These are phyloP conservation scores for Debaryomycetaceae sp. DNA, from an alignment of 1,139 yeast genomes.

Conservation along the genomic window DNA sequence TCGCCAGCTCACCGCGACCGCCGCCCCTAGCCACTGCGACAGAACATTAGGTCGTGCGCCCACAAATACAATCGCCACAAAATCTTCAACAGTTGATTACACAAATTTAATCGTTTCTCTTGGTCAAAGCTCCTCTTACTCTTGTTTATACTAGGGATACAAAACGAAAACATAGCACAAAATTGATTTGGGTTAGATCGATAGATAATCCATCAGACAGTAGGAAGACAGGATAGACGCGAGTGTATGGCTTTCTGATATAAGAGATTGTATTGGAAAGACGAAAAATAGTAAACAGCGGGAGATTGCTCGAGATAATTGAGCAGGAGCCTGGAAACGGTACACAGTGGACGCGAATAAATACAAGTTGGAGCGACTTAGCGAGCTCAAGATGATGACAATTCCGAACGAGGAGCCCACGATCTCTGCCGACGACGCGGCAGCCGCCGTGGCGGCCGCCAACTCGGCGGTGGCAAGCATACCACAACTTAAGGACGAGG, in stretches of 20 bases:
- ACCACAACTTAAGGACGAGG: conserved; percentile 13
- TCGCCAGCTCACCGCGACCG: too few species aligned
- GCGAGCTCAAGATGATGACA: conserved; percentile 18
- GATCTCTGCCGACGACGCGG: conserved; percentile 23
- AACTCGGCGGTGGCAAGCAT: conserved; percentile 12
- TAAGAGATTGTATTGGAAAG: not conserved
- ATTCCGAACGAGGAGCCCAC: conserved; percentile 25
- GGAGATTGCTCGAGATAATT: not conserved
- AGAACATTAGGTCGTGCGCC: not conserved
- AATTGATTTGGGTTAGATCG: conserved; percentile 7
- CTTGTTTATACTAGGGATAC: conserved; percentile 7
- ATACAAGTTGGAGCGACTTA: not conserved
- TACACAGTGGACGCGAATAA: not conserved
- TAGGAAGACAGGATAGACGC: not conserved
- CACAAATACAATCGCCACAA: conserved; percentile 6
- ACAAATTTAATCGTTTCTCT: conserved; percentile 7
- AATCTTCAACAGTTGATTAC: conserved; percentile 9
- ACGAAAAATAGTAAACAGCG: not conserved
- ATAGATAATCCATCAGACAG: not conserved
- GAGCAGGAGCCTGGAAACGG: not conserved
- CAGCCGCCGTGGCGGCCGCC: conserved; percentile 23
- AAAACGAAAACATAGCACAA: conserved; percentile 12
- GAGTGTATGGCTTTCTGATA: not conserved
- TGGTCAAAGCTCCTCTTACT: conserved; percentile 1
- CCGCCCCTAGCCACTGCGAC: too few species aligned